phyloP scores from a whole-genome alignment of 176 grass and related monocot genomes.

The barley (Hordeum vulgare) region DNA sequence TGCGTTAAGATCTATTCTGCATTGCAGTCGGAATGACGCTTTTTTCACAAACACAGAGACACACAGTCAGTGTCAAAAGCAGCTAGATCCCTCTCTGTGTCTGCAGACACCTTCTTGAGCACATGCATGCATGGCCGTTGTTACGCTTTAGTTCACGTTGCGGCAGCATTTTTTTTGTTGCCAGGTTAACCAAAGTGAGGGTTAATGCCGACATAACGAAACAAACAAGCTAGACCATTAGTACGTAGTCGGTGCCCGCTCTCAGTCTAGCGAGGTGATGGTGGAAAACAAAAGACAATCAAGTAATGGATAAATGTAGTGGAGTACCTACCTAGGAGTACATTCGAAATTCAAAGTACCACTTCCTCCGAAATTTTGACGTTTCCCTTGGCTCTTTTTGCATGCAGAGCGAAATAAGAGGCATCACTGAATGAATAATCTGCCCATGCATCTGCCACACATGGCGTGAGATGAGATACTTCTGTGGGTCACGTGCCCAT shows the following conservation, averaged over 20 bases:
- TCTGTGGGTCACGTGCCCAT: slow-evolving; percentile 11
- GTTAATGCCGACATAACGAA: slow-evolving; percentile 12
- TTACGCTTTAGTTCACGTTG: not conserved
- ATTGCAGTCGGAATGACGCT: not conserved
- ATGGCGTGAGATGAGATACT: not conserved
- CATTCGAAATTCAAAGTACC: slow-evolving; percentile 23
- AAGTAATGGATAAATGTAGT: not conserved
- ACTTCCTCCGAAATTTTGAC: slow-evolving; percentile 19
- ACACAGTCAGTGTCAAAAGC: too few species aligned
- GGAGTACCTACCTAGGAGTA: not conserved
- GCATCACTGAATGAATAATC: not conserved
- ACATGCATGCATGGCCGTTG: not conserved
- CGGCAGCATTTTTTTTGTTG: too few species aligned
- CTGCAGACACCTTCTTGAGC: not conserved
- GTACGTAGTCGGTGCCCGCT: not conserved
- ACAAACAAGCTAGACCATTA: slow-evolving; percentile 10
- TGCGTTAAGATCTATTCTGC: not conserved
- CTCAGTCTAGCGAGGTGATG: not conserved
- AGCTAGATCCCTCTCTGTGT: not conserved
- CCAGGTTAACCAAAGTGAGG: not conserved
- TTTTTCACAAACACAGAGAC: not conserved
- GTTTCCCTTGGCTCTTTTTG: not conserved
- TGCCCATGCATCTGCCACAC: not conserved
- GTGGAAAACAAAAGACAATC: not conserved
- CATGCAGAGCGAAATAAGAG: not conserved